Percentiles rank a stretch among this genome's conserved stretches.
Conservation (phyloP, 495 filamentous ascomycete genomes). For the Collariella sp. region DNA sequence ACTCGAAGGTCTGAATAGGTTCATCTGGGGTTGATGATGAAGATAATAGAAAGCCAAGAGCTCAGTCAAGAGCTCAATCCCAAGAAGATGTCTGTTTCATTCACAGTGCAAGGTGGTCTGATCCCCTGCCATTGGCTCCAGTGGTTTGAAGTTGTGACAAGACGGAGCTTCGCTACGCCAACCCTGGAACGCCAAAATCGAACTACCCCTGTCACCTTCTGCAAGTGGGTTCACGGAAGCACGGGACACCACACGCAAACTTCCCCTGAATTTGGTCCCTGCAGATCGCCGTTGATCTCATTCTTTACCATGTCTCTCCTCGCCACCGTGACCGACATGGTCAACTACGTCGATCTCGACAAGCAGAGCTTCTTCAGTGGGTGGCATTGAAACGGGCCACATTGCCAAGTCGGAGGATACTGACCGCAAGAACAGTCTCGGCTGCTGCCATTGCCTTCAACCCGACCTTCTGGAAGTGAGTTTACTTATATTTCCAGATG, state of each 20-base stretch:
- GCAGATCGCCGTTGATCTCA: not conserved
- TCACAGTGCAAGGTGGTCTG: slow-evolving; percentile 16
- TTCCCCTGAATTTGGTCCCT: not conserved
- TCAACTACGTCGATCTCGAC: slow-evolving; percentile 51
- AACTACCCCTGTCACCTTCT: not conserved
- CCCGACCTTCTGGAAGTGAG: slow-evolving; percentile 74
- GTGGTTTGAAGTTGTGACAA: slow-evolving; percentile 10
- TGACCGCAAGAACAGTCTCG: slow-evolving; percentile 46
- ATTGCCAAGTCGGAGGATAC: not conserved
- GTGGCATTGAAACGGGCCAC: slow-evolving; percentile 13
- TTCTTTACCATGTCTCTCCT: slow-evolving; percentile 25
- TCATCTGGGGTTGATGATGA: slow-evolving; percentile 1
- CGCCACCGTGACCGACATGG: slow-evolving; percentile 27
- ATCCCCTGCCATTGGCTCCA: slow-evolving; percentile 12
- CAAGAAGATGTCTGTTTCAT: not conserved
- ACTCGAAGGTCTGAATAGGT: not conserved
- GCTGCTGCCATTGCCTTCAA: slow-evolving; percentile 63
- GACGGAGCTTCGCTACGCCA: slow-evolving; percentile 10
- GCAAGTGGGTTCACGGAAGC: not conserved
- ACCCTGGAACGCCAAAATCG: not conserved
- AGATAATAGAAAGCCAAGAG: not conserved
- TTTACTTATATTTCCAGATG: not conserved
- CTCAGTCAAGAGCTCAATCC: not conserved
- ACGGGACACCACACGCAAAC: not conserved
- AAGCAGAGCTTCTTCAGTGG: slow-evolving; percentile 57